Percentiles rank a stretch among this genome's conserved stretches.
These are phyloP conservation scores for Candida boleticola DNA, from an alignment of 805 yeast species.

Conservation along the genomic window DNA sequence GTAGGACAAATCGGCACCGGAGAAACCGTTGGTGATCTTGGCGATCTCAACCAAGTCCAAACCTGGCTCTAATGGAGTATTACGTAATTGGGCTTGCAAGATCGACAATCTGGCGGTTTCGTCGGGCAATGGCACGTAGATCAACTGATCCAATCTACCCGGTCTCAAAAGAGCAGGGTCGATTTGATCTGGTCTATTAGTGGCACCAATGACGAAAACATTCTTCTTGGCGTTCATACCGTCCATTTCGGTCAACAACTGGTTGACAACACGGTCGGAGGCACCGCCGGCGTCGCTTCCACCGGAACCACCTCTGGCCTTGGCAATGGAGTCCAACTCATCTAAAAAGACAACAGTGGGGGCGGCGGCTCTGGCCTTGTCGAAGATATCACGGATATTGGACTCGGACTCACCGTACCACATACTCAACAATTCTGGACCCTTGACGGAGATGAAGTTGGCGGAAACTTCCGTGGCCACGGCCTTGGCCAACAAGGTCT, in stretches of 20 bases:
- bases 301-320: conserved; percentile 80
- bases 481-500: conserved; percentile 95
- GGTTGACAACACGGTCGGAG: conserved; percentile 93
- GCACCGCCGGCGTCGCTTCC: conserved; percentile 95
- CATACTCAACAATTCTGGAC: conserved; percentile 96
- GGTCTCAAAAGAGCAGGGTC: conserved; percentile 99
- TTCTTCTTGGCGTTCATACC: conserved; percentile 99
- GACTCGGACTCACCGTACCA: conserved; percentile 99
- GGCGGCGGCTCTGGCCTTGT: conserved; percentile 98
- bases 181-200: conserved; percentile 98
- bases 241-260: conserved; percentile 96
- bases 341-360: conserved; percentile 98
- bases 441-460: conserved; percentile 94
- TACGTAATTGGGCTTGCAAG: conserved; percentile 92
- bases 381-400: conserved; percentile 95
- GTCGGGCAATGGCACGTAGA: conserved; percentile 98
- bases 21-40: conserved; percentile 92
- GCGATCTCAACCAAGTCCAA: conserved; percentile 86
- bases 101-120: conserved; percentile 91
- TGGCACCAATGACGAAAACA: conserved; percentile 98
- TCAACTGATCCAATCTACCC: conserved; percentile 97
- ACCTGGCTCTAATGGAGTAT: conserved; percentile 98
- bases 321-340: conserved; percentile 97
- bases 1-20: conserved; percentile 98
- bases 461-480: conserved; percentile 99